Conservation (phyloP, 2,329 filamentous ascomycete species). For the Colletotrichum cordylinicola region DNA sequence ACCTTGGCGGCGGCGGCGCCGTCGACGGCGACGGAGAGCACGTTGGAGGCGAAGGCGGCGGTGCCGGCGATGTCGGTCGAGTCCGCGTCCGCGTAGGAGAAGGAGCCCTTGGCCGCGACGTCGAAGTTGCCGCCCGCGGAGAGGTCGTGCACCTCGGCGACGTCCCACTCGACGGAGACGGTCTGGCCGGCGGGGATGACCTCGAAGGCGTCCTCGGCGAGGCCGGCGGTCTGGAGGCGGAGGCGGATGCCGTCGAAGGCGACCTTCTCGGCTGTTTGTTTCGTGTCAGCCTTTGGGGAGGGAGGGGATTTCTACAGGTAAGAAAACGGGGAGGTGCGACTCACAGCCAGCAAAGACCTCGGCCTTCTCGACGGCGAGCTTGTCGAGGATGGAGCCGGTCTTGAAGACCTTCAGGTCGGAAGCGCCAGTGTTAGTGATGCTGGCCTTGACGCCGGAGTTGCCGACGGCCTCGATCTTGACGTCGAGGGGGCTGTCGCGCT, state of each 20-base stretch:
- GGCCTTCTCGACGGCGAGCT: conserved; percentile 58
- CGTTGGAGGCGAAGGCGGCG: conserved; percentile 64
- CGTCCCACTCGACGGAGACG: conserved; percentile 58
- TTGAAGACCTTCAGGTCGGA: conserved; percentile 56
- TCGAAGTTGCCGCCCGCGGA: conserved; percentile 58
- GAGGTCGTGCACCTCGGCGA: conserved; percentile 61
- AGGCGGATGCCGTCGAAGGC: conserved; percentile 60
- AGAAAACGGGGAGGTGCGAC: conserved; percentile 21
- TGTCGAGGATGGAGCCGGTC: conserved; percentile 59
- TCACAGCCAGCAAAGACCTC: conserved; percentile 52
- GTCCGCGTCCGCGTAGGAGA: conserved; percentile 59
- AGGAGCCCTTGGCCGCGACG: conserved; percentile 59
- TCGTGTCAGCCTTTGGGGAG: not conserved
- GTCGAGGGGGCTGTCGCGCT: conserved; percentile 46
- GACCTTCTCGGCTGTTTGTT: conserved; percentile 41
- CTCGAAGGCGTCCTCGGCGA: conserved; percentile 56
- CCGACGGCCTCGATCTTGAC: conserved; percentile 52
- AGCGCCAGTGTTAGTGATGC: conserved; percentile 58
- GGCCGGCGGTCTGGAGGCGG: conserved; percentile 47
- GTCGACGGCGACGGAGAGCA: conserved; percentile 61
- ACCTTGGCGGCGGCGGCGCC: conserved; percentile 57
- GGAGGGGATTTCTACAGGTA: not conserved
- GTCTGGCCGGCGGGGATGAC: conserved; percentile 53
- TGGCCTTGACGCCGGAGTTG: conserved; percentile 59
- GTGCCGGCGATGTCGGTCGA: conserved; percentile 59